Conservation (phyloP, 495 filamentous ascomycete species). For the Penicillium crystallinum region DNA sequence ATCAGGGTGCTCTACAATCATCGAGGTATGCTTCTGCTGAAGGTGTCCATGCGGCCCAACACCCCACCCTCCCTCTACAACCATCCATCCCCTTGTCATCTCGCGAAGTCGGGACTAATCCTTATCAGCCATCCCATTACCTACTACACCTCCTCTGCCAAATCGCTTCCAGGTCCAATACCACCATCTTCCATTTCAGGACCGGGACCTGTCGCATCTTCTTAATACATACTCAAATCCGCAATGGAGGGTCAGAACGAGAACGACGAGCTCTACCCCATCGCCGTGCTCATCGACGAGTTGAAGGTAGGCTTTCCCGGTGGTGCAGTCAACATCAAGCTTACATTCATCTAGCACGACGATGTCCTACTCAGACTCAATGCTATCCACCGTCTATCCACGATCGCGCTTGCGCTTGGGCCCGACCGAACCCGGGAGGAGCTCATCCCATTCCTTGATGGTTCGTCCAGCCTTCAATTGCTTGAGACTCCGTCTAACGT, state of each 20-base stretch:
- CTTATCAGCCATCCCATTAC: slow-evolving; percentile 1
- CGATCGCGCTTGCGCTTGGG: slow-evolving; percentile 92
- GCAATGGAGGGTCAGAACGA: slow-evolving; percentile 66
- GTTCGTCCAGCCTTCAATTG: slow-evolving; percentile 45
- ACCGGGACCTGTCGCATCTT: slow-evolving; percentile 33
- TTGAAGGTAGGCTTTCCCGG: slow-evolving; percentile 64
- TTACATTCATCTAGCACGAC: slow-evolving; percentile 66
- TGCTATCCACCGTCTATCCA: slow-evolving; percentile 95
- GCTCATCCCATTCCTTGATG: slow-evolving; percentile 96
- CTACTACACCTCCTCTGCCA: neutral
- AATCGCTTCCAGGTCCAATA: slow-evolving; percentile 25
- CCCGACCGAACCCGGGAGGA: slow-evolving; percentile 94
- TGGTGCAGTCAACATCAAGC: slow-evolving; percentile 10
- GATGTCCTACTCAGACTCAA: slow-evolving; percentile 96
- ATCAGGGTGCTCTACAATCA: slow-evolving; percentile 12
- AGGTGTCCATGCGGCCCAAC: slow-evolving; percentile 38
- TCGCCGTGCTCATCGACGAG: slow-evolving; percentile 98
- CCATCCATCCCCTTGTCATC: slow-evolving; percentile 22
- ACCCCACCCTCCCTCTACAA: slow-evolving; percentile 39
- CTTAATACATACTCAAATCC: slow-evolving; percentile 26
- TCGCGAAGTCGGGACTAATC: slow-evolving; percentile 11
- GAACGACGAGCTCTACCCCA: slow-evolving; percentile 97
- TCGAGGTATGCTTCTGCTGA: slow-evolving; percentile 29
- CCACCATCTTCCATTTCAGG: slow-evolving; percentile 20
- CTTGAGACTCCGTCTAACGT: slow-evolving; percentile 24